Evolutionary conservation across 768 basidiomycete species (phyloP).

Genomic region (Leccinum arenicola): DNA sequence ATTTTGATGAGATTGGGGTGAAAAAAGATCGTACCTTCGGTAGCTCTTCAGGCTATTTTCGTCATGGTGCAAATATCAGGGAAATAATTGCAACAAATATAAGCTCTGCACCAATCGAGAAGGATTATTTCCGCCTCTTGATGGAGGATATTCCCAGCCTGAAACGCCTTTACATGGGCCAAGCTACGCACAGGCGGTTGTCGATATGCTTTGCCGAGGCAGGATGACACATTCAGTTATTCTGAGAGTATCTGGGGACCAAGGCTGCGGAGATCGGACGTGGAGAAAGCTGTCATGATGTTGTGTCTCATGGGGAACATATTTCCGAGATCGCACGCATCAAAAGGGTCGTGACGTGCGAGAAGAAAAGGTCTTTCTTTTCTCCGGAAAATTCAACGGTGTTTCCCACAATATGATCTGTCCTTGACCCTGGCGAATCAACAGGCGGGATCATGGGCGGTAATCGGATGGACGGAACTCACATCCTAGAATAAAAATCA

Average conservation of each 20-base stretch:
- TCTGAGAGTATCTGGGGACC: conserved; percentile 57
- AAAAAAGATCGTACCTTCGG: conserved; percentile 24
- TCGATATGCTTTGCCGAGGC: conserved; percentile 32
- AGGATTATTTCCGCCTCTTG: conserved; percentile 26
- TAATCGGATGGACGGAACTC: conserved; percentile 39
- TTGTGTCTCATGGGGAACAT: conserved; percentile 8
- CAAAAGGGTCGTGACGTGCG: conserved; percentile 43
- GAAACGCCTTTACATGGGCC: conserved; percentile 45
- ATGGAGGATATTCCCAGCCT: conserved; percentile 39
- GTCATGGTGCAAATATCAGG: conserved; percentile 42
- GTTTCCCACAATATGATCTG: not conserved
- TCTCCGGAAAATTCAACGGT: not conserved
- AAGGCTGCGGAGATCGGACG: conserved; percentile 46
- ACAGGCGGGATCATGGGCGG: conserved; percentile 55
- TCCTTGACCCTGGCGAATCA: not conserved
- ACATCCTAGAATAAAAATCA: conserved; percentile 18
- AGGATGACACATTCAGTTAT: conserved; percentile 35
- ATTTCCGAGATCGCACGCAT: conserved; percentile 32
- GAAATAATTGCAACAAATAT: conserved; percentile 49
- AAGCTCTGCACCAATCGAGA: conserved; percentile 32
- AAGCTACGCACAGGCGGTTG: conserved; percentile 42
- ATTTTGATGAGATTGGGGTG: not conserved
- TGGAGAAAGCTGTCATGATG: conserved; percentile 36
- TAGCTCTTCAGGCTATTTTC: conserved; percentile 28
- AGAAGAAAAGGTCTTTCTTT: conserved; percentile 33